phyloP scores from a whole-genome alignment of 371 early-diverging fungal species.

The Mucor piriformis region DNA sequence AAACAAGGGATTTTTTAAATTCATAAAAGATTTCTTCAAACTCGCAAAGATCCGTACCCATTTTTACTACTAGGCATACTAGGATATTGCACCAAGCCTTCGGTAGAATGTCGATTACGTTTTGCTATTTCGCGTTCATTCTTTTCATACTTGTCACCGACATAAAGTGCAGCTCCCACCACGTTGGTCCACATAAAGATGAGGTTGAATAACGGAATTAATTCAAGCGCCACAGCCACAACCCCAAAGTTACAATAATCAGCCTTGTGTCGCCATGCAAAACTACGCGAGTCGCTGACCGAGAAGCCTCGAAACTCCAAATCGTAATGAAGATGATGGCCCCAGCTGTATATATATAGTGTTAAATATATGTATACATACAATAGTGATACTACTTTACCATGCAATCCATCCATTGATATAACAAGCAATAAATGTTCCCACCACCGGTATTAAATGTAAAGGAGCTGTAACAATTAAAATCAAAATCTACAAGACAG shows the following conservation, averaged over 20 bases:
- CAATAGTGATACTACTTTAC: slow-evolving; percentile 20
- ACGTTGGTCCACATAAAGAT: slow-evolving; percentile 79
- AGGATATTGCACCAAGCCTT: slow-evolving; percentile 4
- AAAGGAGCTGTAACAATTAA: slow-evolving; percentile 62
- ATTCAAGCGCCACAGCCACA: slow-evolving; percentile 63
- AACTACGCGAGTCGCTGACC: slow-evolving; percentile 46
- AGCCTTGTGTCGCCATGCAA: slow-evolving; percentile 44
- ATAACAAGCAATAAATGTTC: slow-evolving; percentile 58
- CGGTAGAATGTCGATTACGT: slow-evolving; percentile 9
- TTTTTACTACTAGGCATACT: slow-evolving; percentile 6
- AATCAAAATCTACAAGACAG: slow-evolving; percentile 34
- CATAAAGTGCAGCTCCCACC: slow-evolving; percentile 78
- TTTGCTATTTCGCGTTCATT: slow-evolving; percentile 34
- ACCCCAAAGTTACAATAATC: slow-evolving; percentile 64
- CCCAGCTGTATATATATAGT: slow-evolving; percentile 37
- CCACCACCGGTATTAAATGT: slow-evolving; percentile 62
- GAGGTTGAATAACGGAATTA: slow-evolving; percentile 69
- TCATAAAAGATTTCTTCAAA: too few relatives aligned
- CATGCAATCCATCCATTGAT: slow-evolving; percentile 61
- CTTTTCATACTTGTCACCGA: slow-evolving; percentile 62
- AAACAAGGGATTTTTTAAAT: too few relatives aligned
- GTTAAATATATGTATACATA: not conserved
- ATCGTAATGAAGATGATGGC: slow-evolving; percentile 59
- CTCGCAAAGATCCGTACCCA: slow-evolving; percentile 20
- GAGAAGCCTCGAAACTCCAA: slow-evolving; percentile 59